Percentiles rank a stretch among this genome's conserved stretches.
Evolutionary conservation across 1,284 basidiomycete genomes (phyloP).

Genomic region (Apiotrichum mycotoxinovorans): DNA sequence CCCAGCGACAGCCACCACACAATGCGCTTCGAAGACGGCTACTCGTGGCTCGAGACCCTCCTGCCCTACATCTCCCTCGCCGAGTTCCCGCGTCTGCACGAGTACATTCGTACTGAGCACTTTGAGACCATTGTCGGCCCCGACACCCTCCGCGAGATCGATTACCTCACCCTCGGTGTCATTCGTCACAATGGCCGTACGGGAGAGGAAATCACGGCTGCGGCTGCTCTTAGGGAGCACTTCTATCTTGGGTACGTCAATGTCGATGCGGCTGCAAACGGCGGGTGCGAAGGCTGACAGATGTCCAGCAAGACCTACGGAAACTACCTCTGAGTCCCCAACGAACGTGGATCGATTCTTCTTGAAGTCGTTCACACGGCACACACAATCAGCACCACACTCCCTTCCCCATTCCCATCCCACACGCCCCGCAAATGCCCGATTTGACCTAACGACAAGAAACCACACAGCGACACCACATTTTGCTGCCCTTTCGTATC

Average conservation of each 20-base stretch:
- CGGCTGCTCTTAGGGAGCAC: neutral
- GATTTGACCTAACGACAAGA: no score
- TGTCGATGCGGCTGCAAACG: no score
- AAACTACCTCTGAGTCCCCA: no score
- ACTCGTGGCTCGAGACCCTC: neutral
- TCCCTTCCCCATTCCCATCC: no score
- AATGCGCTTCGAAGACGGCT: neutral
- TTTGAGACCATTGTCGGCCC: neutral
- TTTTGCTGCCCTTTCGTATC: no score
- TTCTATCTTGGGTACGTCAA: neutral
- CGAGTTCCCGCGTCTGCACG: slow-evolving; percentile 2
- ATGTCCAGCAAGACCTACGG: no score
- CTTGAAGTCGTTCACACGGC: no score
- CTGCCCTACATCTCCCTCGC: neutral
- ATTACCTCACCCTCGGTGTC: neutral
- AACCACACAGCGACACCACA: no score
- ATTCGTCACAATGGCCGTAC: neutral
- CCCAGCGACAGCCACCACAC: neutral
- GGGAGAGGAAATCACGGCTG: neutral
- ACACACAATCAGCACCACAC: no score
- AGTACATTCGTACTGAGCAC: neutral
- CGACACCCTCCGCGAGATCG: neutral
- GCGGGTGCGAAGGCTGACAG: no score
- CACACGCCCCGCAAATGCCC: no score
- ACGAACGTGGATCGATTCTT: no score